phyloP scores from a whole-genome alignment of 495 filamentous ascomycete genomes.

The Mycothermus thermophilus region DNA sequence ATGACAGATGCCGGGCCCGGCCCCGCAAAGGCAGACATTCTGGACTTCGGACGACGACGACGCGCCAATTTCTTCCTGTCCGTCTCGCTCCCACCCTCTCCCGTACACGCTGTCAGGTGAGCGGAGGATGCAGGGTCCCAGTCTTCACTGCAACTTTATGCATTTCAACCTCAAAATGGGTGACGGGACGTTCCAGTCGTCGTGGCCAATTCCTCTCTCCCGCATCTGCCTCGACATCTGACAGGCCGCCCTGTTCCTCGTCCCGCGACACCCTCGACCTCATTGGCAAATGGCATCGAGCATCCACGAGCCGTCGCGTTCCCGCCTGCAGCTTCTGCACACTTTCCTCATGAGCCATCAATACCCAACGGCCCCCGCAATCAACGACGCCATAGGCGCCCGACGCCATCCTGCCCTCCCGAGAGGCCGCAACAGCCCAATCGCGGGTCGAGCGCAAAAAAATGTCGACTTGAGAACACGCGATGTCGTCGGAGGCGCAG shows the following conservation, averaged over 20 bases:
- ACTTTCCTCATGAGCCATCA: slow-evolving; percentile 7
- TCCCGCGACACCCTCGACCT: too few species aligned
- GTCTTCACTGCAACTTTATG: too few species aligned
- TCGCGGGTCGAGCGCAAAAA: too few species aligned
- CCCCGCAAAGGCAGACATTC: too few species aligned
- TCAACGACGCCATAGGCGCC: slow-evolving; percentile 14
- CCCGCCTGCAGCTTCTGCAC: slow-evolving; percentile 11
- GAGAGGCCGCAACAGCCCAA: slow-evolving; percentile 13
- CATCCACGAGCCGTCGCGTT: too few species aligned
- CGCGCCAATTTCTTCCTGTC: slow-evolving; percentile 16
- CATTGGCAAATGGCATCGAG: too few species aligned
- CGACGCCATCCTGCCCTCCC: slow-evolving; percentile 3
- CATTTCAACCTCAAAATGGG: slow-evolving; percentile 7
- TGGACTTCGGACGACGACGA: slow-evolving; percentile 1
- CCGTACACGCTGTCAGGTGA: slow-evolving; percentile 23
- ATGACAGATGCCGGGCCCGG: too few species aligned
- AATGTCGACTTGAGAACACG: too few species aligned
- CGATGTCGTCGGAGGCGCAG: too few species aligned
- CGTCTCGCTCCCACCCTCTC: too few species aligned
- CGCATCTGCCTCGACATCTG: slow-evolving; percentile 5
- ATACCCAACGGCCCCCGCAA: slow-evolving; percentile 19
- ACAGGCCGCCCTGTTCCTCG: slow-evolving; percentile 22
- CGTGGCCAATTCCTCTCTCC: slow-evolving; percentile 11
- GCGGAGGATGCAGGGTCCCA: slow-evolving; percentile 11
- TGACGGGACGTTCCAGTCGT: slow-evolving; percentile 6